Conservation (phyloP, 2,329 filamentous ascomycete species). For the Septoria linicola region DNA sequence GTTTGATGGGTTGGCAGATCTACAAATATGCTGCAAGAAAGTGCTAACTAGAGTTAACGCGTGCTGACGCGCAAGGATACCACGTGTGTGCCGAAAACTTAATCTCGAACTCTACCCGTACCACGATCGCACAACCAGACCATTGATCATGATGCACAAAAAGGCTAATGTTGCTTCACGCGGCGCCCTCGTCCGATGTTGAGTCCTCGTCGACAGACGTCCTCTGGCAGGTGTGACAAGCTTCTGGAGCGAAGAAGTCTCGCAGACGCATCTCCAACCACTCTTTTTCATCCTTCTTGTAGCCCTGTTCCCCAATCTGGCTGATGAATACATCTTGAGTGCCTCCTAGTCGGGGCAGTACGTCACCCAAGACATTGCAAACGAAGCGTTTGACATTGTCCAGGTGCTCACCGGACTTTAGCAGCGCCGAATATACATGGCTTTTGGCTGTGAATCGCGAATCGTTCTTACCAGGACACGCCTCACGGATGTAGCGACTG, state of each 20-base stretch:
- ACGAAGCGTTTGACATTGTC: conserved; percentile 20
- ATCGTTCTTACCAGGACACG: conserved; percentile 13
- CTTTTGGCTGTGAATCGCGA: conserved; percentile 22
- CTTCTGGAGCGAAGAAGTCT: conserved; percentile 18
- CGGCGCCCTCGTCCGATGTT: background rate
- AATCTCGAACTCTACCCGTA: too few species aligned
- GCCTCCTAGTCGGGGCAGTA: conserved; percentile 16
- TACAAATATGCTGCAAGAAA: background rate
- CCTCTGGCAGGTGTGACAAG: background rate
- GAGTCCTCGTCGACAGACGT: background rate
- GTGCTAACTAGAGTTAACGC: background rate
- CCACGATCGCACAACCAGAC: too few species aligned
- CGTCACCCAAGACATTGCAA: conserved; percentile 20
- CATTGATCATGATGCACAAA: too few species aligned
- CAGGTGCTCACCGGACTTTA: conserved; percentile 19
- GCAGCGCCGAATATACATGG: conserved; percentile 22
- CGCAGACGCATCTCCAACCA: conserved; percentile 19
- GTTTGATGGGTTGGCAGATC: background rate
- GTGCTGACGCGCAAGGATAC: background rate
- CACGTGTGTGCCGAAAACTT: too few species aligned
- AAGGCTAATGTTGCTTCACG: background rate
- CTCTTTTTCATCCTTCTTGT: conserved; percentile 11
- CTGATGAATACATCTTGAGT: conserved; percentile 11
- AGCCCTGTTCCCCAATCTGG: conserved; percentile 18
- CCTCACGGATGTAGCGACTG: conserved; percentile 19